Conservation (phyloP, 768 basidiomycete genomes). For the Podaxis sp. region DNA sequence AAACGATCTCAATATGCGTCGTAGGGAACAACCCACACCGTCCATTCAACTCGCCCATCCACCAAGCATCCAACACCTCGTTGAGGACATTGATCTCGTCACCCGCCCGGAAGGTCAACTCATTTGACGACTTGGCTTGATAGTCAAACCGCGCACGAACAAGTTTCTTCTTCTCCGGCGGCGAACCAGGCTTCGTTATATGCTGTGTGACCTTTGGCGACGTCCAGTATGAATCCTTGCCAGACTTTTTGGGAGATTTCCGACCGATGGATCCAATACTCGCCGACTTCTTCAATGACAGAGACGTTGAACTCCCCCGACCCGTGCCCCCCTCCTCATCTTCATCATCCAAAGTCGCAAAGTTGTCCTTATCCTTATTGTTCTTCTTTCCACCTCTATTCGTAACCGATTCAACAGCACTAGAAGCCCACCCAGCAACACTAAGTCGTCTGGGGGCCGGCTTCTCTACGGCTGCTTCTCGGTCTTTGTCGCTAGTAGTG, state of each 20-base stretch:
- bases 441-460: slow-evolving; percentile 37
- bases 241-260: background rate
- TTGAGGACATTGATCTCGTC: slow-evolving; percentile 74
- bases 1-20: slow-evolving; percentile 54
- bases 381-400: slow-evolving; percentile 44
- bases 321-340: slow-evolving; percentile 28
- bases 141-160: slow-evolving; percentile 80
- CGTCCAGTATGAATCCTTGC: slow-evolving; percentile 3
- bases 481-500: slow-evolving; percentile 25
- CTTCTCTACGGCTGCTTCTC: slow-evolving; percentile 36
- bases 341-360: slow-evolving; percentile 54
- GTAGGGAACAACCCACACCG: slow-evolving; percentile 81
- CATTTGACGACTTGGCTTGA: slow-evolving; percentile 63
- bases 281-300: slow-evolving; percentile 25
- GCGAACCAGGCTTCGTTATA: slow-evolving; percentile 51
- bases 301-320: slow-evolving; percentile 18
- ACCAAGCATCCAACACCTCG: slow-evolving; percentile 89
- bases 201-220: slow-evolving; percentile 36
- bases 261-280: slow-evolving; percentile 23
- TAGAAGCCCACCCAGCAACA: slow-evolving; percentile 68
- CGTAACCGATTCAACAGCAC: slow-evolving; percentile 60
- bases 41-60: slow-evolving; percentile 78
- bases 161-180: slow-evolving; percentile 45
- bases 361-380: slow-evolving; percentile 56
- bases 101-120: slow-evolving; percentile 73